Evolutionary conservation across 495 filamentous ascomycete species (phyloP).

Genomic region (Aspergillus mulundensis): DNA sequence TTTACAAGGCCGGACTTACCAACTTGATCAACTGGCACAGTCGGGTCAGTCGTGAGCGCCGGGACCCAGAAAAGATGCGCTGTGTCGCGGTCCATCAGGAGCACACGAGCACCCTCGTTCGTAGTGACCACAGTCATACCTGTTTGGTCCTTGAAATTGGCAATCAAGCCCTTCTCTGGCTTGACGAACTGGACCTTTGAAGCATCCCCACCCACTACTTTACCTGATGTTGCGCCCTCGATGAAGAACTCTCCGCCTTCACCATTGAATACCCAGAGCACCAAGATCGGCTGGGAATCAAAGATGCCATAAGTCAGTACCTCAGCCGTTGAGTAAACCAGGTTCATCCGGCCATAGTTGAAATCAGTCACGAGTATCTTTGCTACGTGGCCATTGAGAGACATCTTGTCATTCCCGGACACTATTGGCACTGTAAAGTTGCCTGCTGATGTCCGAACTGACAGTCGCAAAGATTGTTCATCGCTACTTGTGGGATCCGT

Average conservation of each 20-base stretch:
- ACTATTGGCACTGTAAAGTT: constrained; percentile 52
- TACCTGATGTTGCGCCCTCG: background rate
- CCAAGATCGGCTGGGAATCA: background rate
- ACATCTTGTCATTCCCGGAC: constrained; percentile 48
- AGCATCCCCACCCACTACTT: no score
- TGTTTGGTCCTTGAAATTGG: background rate
- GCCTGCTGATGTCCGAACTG: constrained; percentile 52
- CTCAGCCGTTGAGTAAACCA: constrained; percentile 70
- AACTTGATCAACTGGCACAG: no score
- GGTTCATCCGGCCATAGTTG: constrained; percentile 47
- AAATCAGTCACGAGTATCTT: constrained; percentile 71
- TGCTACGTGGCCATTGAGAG: constrained; percentile 62
- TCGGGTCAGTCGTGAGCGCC: background rate
- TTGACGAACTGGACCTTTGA: background rate
- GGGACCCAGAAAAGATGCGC: background rate
- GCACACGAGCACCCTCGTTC: background rate
- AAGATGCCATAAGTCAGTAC: constrained; percentile 22
- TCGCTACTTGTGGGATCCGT: constrained; percentile 40
- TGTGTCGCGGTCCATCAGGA: background rate
- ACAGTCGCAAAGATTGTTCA: constrained; percentile 25
- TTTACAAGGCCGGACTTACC: no score
- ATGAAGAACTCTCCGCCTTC: background rate
- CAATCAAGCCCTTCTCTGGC: background rate
- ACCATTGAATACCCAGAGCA: background rate
- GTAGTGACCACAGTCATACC: background rate